Evolutionary conservation across 306 rosid genomes (phyloP).

Genomic region (Gastrolobium bilobum): DNA sequence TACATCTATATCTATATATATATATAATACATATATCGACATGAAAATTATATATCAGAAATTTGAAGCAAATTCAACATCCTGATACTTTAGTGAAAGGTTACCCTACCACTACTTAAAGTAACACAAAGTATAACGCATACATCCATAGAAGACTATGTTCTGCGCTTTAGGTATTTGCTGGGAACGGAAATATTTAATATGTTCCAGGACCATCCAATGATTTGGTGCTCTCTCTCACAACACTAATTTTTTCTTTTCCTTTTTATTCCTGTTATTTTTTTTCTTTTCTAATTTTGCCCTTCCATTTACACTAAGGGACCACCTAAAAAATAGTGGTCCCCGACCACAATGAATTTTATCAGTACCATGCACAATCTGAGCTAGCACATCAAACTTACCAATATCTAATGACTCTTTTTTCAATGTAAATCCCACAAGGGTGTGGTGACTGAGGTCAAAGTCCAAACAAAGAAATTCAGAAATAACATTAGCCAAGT

Average conservation of each 20-base stretch:
- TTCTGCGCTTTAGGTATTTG: background rate
- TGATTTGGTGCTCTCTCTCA: no score
- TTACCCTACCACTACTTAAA: slow-evolving; percentile 33
- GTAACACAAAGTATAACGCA: slow-evolving; percentile 23
- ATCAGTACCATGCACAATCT: slow-evolving; percentile 5
- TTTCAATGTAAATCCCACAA: slow-evolving; percentile 23
- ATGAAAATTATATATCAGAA: background rate
- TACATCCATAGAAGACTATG: background rate
- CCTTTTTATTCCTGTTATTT: no score
- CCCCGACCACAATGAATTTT: no score
- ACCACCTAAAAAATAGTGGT: no score
- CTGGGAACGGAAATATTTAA: no score
- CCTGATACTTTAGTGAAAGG: slow-evolving; percentile 26
- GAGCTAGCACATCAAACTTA: slow-evolving; percentile 14
- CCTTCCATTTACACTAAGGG: no score
- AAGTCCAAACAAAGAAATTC: background rate
- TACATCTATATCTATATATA: background rate
- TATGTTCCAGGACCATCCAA: no score
- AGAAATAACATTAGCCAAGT: slow-evolving; percentile 23
- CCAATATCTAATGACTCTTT: slow-evolving; percentile 36
- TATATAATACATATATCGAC: background rate
- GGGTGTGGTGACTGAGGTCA: slow-evolving; percentile 43
- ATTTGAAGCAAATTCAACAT: background rate
- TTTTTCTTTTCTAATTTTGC: no score
- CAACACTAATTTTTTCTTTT: no score